Base-by-base conservation (phyloP, 1,284 basidiomycete species). In the Acaromyces ingoldii region DNA sequence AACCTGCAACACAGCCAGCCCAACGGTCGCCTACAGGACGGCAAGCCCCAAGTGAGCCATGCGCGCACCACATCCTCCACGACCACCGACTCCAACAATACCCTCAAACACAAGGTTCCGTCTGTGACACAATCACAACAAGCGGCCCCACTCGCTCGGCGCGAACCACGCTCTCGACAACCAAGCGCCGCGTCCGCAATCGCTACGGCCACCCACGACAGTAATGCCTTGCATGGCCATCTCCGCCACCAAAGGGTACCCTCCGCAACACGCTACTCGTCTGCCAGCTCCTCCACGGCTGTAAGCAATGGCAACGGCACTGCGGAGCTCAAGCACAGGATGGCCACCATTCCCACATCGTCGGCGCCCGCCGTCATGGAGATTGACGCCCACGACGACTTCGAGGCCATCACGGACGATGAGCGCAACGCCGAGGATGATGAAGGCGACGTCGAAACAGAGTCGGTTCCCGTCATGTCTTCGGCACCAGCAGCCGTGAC, bases 71-170 rank as follows among this genome's bases (percentile, higher is more conserved):
- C n/a, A n/a, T 25, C 5, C 13, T 7, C 24, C 11, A 7, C n/a
- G 6, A 22, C 15, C 7, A 15, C 7, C 24, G 5, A 19, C n/a
- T 9, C 25, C n/a, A 22, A 10, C 15, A 11, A 21, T 7, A 43
- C 24, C 41, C n/a, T 47, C 3, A 37, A 40, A 15, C 46, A 40
- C 36, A 48, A 48, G n/a, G 46, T 19, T 10, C 36, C 48, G 37
- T 19, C 48, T 19, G 22, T n/a, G 36, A 19, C 36, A 6, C 37
- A n/a, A 17, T 33, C 7, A 29, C 48, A 21, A 17, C 36, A 6
- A 29, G 29, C 11, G 17, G 11, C 4, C 17, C 42, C 24, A 28
- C 22, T 45, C 10, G 29, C 13, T n/a, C n/a, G n/a, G n/a, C n/a
- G n/a, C n/a, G n/a, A n/a, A n/a, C n/a, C n/a, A n/a, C n/a, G n/a